phyloP scores from a whole-genome alignment of 1,139 yeast species.

The Chernovozyma sophiae-reginae region DNA sequence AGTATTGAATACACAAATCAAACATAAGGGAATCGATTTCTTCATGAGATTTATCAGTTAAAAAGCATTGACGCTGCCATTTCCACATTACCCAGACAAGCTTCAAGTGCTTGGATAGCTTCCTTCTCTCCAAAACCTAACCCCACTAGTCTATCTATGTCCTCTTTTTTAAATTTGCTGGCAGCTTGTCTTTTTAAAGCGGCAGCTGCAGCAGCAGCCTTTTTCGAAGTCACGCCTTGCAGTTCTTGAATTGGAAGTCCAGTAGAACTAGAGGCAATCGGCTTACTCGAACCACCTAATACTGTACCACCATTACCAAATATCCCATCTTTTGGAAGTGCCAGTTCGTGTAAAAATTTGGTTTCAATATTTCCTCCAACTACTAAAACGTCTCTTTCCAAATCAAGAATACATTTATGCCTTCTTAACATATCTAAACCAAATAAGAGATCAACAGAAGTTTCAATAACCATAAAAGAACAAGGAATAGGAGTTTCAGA shows the following conservation, averaged over 20 bases:
- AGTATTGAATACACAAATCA: too few species aligned
- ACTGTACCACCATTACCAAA: conserved; percentile 12
- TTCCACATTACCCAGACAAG: conserved; percentile 74
- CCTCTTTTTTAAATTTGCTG: conserved; percentile 33
- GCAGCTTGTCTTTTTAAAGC: conserved; percentile 22
- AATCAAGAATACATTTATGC: conserved; percentile 79
- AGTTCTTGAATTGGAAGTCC: conserved; percentile 3
- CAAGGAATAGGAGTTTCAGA: conserved; percentile 57
- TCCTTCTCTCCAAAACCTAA: conserved; percentile 70
- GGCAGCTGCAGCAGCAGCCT: conserved; percentile 24
- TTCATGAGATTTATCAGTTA: conserved; percentile 15
- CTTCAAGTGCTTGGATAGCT: conserved; percentile 61
- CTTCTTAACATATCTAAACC: conserved; percentile 84
- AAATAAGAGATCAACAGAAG: conserved; percentile 62
- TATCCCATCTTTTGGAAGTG: conserved; percentile 48
- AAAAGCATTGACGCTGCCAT: conserved; percentile 79
- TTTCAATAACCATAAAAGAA: conserved; percentile 76
- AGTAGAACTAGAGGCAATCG: conserved; percentile 6
- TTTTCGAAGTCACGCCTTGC: conserved; percentile 9
- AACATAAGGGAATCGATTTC: too few species aligned
- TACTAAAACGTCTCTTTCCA: conserved; percentile 59
- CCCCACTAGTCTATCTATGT: conserved; percentile 51
- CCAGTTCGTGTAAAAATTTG: conserved; percentile 68
- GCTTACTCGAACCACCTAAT: not conserved
- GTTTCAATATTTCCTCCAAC: conserved; percentile 71